Evolutionary conservation across 352 stramenopile species (phyloP).

Genomic region (Lagenidium giganteum): DNA sequence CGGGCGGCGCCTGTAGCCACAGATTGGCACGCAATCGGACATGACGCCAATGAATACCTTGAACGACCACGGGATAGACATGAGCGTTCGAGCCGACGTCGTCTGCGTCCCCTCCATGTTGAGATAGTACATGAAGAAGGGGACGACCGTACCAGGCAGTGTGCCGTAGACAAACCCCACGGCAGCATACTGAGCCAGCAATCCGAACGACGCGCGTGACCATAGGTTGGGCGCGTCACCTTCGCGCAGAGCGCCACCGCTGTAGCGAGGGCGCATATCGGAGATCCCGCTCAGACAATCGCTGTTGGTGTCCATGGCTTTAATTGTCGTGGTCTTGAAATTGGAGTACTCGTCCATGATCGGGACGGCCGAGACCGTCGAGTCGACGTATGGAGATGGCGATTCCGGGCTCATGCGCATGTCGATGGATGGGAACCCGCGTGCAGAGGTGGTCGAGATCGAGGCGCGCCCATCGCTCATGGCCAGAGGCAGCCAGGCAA

Average conservation of each 20-base stretch:
- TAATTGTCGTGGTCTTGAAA: too few relatives aligned
- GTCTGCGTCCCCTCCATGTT: conserved; percentile 20
- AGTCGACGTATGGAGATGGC: too few relatives aligned
- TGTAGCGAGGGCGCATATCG: too few relatives aligned
- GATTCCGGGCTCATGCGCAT: too few relatives aligned
- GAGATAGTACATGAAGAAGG: conserved; percentile 21
- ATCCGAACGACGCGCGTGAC: conserved; percentile 15
- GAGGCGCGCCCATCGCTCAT: too few relatives aligned
- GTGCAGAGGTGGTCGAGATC: too few relatives aligned
- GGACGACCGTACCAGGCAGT: conserved; percentile 19
- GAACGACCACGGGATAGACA: conserved; percentile 23
- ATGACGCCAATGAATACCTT: conserved; percentile 26
- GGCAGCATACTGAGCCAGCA: conserved; percentile 19
- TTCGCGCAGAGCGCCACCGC: conserved; percentile 11
- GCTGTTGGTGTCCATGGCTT: too few relatives aligned
- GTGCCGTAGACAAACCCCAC: conserved; percentile 18
- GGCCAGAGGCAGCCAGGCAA: too few relatives aligned
- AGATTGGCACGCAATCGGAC: conserved; percentile 25
- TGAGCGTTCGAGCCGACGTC: conserved; percentile 10
- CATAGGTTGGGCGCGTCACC: conserved; percentile 14
- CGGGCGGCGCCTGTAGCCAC: conserved; percentile 22
- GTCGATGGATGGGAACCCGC: too few relatives aligned
- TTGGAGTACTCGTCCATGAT: too few relatives aligned
- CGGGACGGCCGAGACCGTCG: too few relatives aligned
- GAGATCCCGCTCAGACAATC: too few relatives aligned